Percentiles rank a stretch among this genome's conserved stretches.
phyloP scores from a whole-genome alignment of 495 filamentous ascomycete species.

The Patellaria atrata region DNA sequence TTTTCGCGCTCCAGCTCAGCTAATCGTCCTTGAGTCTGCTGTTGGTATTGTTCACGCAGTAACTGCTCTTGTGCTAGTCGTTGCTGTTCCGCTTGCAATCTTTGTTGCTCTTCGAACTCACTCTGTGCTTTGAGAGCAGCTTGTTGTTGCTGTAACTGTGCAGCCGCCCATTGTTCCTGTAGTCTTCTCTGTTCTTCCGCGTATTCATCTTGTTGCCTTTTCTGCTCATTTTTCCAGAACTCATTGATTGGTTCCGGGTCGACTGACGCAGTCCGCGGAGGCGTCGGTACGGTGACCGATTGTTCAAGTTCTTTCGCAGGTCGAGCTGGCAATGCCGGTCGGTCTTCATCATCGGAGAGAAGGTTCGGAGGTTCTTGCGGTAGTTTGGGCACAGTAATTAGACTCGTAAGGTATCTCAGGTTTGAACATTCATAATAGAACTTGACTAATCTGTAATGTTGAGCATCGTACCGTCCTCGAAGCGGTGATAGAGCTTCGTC shows the following conservation, averaged over 20 bases:
- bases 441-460: conserved; percentile 87
- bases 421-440: conserved; percentile 99
- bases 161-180: conserved; percentile 62
- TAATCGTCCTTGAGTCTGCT: conserved; percentile 83
- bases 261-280: conserved; percentile 38
- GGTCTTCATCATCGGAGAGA: conserved; percentile 58
- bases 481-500: conserved; percentile 89
- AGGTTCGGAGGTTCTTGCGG: conserved; percentile 85
- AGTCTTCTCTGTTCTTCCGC: conserved; percentile 82
- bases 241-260: conserved; percentile 94
- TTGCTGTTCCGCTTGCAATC: conserved; percentile 75
- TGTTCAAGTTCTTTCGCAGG: conserved; percentile 56
- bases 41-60: conserved; percentile 69
- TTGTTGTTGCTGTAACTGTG: conserved; percentile 67
- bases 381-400: conserved; percentile 91
- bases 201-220: conserved; percentile 81
- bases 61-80: conserved; percentile 81
- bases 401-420: conserved; percentile 82
- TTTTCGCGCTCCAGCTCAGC: conserved; percentile 93
- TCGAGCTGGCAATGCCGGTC: conserved; percentile 64
- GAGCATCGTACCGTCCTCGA: conserved; percentile 75
- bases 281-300: conserved; percentile 47
- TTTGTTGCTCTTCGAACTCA: conserved; percentile 92
- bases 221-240: conserved; percentile 92
- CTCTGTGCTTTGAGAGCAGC: conserved; percentile 68